phyloP scores from a whole-genome alignment of 2,329 filamentous ascomycete species.

The Epichloe sp. region DNA sequence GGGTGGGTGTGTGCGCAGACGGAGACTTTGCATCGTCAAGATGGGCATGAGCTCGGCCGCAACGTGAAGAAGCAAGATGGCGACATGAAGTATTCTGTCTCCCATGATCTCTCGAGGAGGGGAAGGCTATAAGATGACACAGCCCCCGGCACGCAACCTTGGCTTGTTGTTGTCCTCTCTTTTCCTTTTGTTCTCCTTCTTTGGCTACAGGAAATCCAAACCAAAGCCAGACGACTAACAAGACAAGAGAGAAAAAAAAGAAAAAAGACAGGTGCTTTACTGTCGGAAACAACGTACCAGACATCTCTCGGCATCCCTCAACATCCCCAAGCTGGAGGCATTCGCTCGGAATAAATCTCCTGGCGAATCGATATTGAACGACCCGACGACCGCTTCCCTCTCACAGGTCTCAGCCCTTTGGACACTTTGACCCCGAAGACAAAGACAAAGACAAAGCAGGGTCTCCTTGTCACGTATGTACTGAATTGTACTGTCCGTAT shows the following conservation, averaged over 20 bases:
- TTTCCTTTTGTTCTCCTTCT: background rate
- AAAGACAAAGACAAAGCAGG: background rate
- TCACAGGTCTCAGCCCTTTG: too few relatives aligned
- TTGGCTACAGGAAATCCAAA: background rate
- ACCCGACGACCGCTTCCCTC: too few relatives aligned
- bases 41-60: background rate
- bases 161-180: background rate
- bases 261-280: too few relatives aligned
- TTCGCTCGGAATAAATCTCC: too few relatives aligned
- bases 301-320: too few relatives aligned
- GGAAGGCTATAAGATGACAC: conserved; percentile 2
- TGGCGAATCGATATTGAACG: too few relatives aligned
- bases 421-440: background rate
- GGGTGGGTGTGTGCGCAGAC: background rate
- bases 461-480: background rate
- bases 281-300: too few relatives aligned
- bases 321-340: too few relatives aligned
- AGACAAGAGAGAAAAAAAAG: background rate
- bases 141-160: background rate
- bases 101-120: background rate
- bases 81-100: background rate
- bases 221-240: background rate
- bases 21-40: background rate
- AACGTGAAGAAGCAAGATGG: background rate
- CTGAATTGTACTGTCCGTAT: background rate